These are phyloP conservation scores for Irpex sp. DNA, from an alignment of 1,284 basidiomycete species.

Conservation along the genomic window DNA sequence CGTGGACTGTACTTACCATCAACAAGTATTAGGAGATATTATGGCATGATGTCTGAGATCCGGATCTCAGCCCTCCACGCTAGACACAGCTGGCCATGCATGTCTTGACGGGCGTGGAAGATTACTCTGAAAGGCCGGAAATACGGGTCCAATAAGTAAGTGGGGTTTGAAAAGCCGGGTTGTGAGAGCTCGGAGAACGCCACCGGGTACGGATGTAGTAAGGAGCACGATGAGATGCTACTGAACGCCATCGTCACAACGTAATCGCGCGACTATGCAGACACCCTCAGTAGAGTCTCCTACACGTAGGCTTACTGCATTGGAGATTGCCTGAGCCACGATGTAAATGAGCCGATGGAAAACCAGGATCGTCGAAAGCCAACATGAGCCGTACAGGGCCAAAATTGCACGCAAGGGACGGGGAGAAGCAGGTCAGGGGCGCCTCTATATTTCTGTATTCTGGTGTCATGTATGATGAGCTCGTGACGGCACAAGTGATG, in stretches of 20 bases:
- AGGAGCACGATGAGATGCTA: background rate
- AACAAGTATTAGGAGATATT: background rate
- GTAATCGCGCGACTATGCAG: background rate
- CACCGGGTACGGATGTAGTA: background rate
- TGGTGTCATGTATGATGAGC: background rate
- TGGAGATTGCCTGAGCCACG: background rate
- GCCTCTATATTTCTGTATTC: background rate
- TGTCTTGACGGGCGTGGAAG: background rate
- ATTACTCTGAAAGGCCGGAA: background rate
- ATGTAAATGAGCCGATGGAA: too few species aligned
- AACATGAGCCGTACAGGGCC: too few species aligned
- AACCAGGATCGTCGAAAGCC: too few species aligned
- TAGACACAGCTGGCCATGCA: background rate
- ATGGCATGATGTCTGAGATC: background rate
- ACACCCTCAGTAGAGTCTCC: background rate
- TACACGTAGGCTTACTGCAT: background rate
- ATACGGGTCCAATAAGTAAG: background rate
- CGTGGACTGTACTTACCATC: background rate
- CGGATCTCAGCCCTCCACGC: background rate
- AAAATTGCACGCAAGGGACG: background rate
- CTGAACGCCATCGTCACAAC: background rate
- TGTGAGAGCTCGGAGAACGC: background rate
- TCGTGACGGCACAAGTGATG: background rate
- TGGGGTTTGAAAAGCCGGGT: background rate
- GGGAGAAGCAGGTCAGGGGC: background rate